Conservation (phyloP, 306 rosid species). For the Amphicarpaea edgeworthii region DNA sequence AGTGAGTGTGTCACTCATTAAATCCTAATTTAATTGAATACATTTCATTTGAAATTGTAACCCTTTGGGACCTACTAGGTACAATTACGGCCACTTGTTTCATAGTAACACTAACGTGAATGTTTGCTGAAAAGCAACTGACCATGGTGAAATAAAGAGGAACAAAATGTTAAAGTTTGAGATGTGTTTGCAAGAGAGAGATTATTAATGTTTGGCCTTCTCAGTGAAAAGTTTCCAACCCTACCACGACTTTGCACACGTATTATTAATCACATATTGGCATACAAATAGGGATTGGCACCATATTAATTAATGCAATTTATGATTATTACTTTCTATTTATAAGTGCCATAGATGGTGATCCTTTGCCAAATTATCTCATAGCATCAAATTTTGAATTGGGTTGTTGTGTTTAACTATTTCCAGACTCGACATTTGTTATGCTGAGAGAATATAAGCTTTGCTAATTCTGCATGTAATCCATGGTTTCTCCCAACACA, state of each 20-base stretch:
- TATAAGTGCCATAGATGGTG: not conserved
- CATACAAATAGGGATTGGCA: not conserved
- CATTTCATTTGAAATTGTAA: not conserved
- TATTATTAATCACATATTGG: not conserved
- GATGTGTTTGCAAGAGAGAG: not conserved
- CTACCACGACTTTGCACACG: not conserved
- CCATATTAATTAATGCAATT: not conserved
- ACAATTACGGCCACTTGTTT: not conserved
- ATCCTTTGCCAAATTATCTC: not conserved
- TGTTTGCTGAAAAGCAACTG: slow-evolving; percentile 16
- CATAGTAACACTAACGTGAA: not conserved
- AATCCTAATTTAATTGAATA: not conserved
- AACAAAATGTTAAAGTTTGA: not conserved
- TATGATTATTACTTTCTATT: not conserved
- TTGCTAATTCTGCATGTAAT: not conserved
- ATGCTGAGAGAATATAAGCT: not conserved
- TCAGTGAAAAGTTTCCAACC: slow-evolving; percentile 6
- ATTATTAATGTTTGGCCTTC: not conserved
- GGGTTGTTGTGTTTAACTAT: not conserved
- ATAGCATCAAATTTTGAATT: not conserved
- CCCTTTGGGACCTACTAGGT: slow-evolving; percentile 1
- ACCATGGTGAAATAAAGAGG: not conserved
- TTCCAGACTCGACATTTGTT: not conserved
- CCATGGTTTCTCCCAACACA: not conserved
- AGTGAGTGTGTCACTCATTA: too few relatives aligned